Evolutionary conservation across 2,329 filamentous ascomycete species (phyloP).

Genomic region (Aspergillus spinulosporus): DNA sequence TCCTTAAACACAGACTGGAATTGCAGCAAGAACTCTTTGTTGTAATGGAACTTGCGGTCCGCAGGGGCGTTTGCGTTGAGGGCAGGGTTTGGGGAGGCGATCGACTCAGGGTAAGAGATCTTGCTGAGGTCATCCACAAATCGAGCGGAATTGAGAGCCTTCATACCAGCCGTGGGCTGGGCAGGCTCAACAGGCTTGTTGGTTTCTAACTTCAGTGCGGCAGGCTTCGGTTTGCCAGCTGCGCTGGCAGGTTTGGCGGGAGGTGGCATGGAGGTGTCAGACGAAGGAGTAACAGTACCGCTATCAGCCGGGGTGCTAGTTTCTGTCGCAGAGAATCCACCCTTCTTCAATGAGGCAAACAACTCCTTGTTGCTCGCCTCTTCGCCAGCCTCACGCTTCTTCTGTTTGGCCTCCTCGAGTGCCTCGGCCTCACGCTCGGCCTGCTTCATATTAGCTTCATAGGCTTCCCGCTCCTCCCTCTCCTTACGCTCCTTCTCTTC

Average conservation of each 20-base stretch:
- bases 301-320: constrained; percentile 46
- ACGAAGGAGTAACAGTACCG: constrained; percentile 48
- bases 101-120: constrained; percentile 77
- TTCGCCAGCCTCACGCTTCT: constrained; percentile 40
- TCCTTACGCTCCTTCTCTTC: constrained; percentile 49
- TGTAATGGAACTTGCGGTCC: constrained; percentile 86
- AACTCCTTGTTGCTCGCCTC: constrained; percentile 43
- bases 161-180: constrained; percentile 90
- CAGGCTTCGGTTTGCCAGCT: constrained; percentile 75
- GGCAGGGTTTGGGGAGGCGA: constrained; percentile 87
- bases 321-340: constrained; percentile 38
- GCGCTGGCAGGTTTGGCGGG: constrained; percentile 56
- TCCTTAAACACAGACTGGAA: constrained; percentile 96
- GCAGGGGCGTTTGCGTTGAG: constrained; percentile 73
- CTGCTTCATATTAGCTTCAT: constrained; percentile 51
- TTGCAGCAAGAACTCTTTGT: constrained; percentile 91
- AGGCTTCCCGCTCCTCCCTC: constrained; percentile 46
- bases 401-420: constrained; percentile 45
- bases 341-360: constrained; percentile 48
- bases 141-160: constrained; percentile 86
- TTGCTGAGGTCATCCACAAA: constrained; percentile 79
- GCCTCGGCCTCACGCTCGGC: constrained; percentile 52
- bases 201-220: constrained; percentile 83
- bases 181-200: constrained; percentile 85
- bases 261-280: constrained; percentile 49